These are phyloP conservation scores for Aspergillus floridensis DNA, from an alignment of 2,329 filamentous ascomycete species.

Conservation along the genomic window DNA sequence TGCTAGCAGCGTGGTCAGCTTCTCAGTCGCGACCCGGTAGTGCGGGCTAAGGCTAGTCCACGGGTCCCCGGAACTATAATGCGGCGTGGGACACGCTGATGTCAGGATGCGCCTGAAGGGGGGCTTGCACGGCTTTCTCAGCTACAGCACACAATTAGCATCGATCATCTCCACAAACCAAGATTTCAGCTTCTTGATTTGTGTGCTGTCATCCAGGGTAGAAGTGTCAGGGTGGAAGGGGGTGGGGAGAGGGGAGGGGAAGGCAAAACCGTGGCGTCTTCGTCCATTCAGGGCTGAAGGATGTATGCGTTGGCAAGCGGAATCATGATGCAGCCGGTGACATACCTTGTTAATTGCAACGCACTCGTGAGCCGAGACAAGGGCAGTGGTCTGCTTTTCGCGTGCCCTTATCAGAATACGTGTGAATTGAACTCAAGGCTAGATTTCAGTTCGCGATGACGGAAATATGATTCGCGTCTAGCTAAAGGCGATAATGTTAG, in stretches of 20 bases:
- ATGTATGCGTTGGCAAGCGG: slow-evolving; percentile 44
- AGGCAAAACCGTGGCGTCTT: slow-evolving; percentile 27
- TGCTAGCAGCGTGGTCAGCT: slow-evolving; percentile 24
- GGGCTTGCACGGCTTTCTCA: slow-evolving; percentile 23
- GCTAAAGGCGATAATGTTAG: slow-evolving; percentile 14
- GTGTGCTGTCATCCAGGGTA: slow-evolving; percentile 25
- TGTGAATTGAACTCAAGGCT: slow-evolving; percentile 4
- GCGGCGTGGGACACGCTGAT: slow-evolving; percentile 22
- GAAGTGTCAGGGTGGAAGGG: slow-evolving; percentile 12
- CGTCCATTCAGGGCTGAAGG: slow-evolving; percentile 27
- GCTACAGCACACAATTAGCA: slow-evolving; percentile 27
- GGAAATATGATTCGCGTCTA: slow-evolving; percentile 10
- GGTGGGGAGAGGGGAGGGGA: slow-evolving; percentile 15
- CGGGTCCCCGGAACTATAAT: slow-evolving; percentile 16
- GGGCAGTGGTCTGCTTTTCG: slow-evolving; percentile 14
- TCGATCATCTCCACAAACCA: slow-evolving; percentile 18
- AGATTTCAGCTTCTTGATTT: slow-evolving; percentile 16
- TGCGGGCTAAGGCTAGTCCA: slow-evolving; percentile 15
- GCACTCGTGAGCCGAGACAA: slow-evolving; percentile 26
- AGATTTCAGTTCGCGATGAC: slow-evolving; percentile 7
- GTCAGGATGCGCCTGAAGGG: slow-evolving; percentile 27
- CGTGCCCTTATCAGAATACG: slow-evolving; percentile 13
- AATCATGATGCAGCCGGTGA: slow-evolving; percentile 32
- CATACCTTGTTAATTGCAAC: slow-evolving; percentile 38
- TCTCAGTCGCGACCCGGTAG: slow-evolving; percentile 13